Conservation (phyloP, 768 basidiomycete genomes). For the Leccinum barrowsii region DNA sequence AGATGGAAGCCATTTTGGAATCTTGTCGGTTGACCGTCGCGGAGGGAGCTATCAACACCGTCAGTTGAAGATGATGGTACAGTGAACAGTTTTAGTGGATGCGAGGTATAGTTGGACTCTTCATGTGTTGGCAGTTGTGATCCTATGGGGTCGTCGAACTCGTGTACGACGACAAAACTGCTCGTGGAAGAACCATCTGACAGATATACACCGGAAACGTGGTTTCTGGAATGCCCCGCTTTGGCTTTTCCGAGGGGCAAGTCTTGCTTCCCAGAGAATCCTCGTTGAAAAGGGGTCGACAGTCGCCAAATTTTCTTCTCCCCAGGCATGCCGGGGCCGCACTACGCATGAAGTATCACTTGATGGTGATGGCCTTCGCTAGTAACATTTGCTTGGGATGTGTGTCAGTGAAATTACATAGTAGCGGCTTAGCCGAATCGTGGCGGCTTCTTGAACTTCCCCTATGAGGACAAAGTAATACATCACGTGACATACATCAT, state of each 20-base stretch:
- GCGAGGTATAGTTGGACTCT: neutral
- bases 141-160: slow-evolving; percentile 19
- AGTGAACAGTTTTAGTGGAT: neutral
- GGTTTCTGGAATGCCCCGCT: slow-evolving; percentile 5
- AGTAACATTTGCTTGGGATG: neutral
- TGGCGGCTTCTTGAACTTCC: neutral
- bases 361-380: neutral
- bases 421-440: neutral
- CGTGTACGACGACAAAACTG: slow-evolving; percentile 21
- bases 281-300: slow-evolving; percentile 20
- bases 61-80: neutral
- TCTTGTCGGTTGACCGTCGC: neutral
- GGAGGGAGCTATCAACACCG: neutral
- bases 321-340: slow-evolving; percentile 16
- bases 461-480: slow-evolving; percentile 4
- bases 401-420: neutral
- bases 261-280: slow-evolving; percentile 7
- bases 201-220: slow-evolving; percentile 22
- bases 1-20: neutral
- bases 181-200: slow-evolving; percentile 13
- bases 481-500: slow-evolving; percentile 9
- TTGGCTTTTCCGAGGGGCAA: neutral
- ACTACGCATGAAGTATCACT: slow-evolving; percentile 12
- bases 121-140: neutral
- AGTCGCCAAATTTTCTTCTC: slow-evolving; percentile 29